Evolutionary conservation across 768 basidiomycete species (phyloP), one percentile per base, ranked within the genome.

Genomic region (Rhizopogon salebrosus): DNA sequence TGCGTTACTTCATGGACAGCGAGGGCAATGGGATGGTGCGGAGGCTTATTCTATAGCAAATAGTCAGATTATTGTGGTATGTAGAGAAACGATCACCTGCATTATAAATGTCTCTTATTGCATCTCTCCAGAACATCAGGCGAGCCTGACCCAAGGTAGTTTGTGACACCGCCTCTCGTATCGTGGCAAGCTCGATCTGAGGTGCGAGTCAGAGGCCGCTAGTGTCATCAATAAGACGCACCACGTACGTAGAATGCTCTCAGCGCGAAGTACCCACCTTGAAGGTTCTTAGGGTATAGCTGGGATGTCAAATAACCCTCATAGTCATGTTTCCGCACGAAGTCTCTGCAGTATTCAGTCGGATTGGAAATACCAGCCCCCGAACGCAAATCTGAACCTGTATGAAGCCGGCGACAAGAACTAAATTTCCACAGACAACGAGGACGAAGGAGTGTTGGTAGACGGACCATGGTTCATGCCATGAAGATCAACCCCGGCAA

Each of bases 111-210:
- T 71, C 77, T 60, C 84, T 87, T 24, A 92, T 62, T 11, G 87
- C 83, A 62, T 94, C 89, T 60, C 82, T 80, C 91, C 91, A 94
- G 65, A 92, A 93, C 64, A 92, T 85, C 74, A 91, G 80, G 57
- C 89, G 78, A 78, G 92, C 89, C 64, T 83, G 81, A n/a, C 89
- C 91, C 52, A 93, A 82, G 36, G 79, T 74, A 34, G 80, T 64
- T 54, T 85, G 87, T 16, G 89, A 88, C 13, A 89, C 86, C 36
- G 77, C 73, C 55, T 94, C 92, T 66, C 85, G 87, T 16, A 91
- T 70, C 64, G 74, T 86, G 9, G 90, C 85, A 50, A 92, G 69
- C 64, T 93, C 91, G 50, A 88, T 80, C 87, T 91, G 48, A 42
- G n/a, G 23, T 4, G 27, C 42, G 37, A 29, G 4, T 66, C 35